Evolutionary conservation across 202 grass and related monocot species (phyloP), one percentile per base, ranked within the genome.

Genomic region (Zizania palustris): DNA sequence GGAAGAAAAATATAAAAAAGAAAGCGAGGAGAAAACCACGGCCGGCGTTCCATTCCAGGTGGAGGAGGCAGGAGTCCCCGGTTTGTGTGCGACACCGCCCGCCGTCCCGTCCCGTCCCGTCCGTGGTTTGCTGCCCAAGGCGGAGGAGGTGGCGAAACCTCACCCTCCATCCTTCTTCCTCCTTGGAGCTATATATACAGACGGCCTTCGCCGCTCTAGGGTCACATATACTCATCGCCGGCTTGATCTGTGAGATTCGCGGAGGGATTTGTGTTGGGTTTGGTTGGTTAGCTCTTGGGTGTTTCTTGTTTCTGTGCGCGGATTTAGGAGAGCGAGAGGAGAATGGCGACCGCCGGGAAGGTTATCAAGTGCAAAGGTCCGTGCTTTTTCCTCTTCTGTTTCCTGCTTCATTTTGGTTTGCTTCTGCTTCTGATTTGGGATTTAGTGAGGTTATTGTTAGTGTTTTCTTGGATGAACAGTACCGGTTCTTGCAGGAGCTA

Each of bases 361-460:
- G 88, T 91, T 34, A 97, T 97, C 90, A 93, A 93, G 83, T 97
- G 94, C 86, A 91, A 67, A 93, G 94, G 94, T 97, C 71, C 44
- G 79, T 88, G 15, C 22, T 38, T 67, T 36, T 13, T 18, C 12
- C 11, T 0, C 50, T 58, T 2, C 65, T 6, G 58, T 11, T 75
- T 19, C 10, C 11, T 75, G 11, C 7, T 36, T 72, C 48, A 7
- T 34, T 16, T 9, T 13, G 6, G 5, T 71, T 41, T 77, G 1
- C 0, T 36, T 77, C 3, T 0, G 0, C 6, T n/a, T n/a, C n/a
- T n/a, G n/a, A n/a, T n/a, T 10, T 40, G 2, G 9, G 35, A 21
- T 80, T 41, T n/a, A n/a, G n/a, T n/a, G n/a, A n/a, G n/a, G n/a
- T 33, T 53, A 48, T 51, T 8, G 1, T 54, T 3, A 18, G 16